These are phyloP conservation scores for Musa itinerans DNA, from an alignment of 176 grass and related monocot species.

Conservation along the genomic window DNA sequence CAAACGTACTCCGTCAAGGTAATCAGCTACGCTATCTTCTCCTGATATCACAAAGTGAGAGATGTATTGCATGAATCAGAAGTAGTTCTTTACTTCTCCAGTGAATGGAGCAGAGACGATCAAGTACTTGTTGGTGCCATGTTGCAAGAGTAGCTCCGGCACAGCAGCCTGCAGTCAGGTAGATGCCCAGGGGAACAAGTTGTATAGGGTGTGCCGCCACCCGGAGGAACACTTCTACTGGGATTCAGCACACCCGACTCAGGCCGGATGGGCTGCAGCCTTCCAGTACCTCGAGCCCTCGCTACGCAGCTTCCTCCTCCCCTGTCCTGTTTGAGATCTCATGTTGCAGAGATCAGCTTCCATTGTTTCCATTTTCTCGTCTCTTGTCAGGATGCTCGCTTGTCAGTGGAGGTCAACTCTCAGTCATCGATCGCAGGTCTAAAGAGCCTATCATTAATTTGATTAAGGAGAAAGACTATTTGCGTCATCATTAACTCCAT, in stretches of 20 bases:
- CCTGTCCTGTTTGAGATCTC: too few species aligned
- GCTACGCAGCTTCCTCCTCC: background rate
- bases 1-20: background rate
- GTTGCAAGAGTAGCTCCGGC: slow-evolving; percentile 26
- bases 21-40: background rate
- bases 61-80: background rate
- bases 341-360: too few species aligned
- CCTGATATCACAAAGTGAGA: background rate
- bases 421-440: too few species aligned
- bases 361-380: too few species aligned
- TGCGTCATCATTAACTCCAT: too few species aligned
- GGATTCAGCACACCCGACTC: slow-evolving; percentile 26
- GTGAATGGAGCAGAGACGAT: slow-evolving; percentile 8
- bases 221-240: slow-evolving; percentile 30
- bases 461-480: too few species aligned
- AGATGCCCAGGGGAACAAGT: background rate
- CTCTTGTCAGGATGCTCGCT: too few species aligned
- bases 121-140: slow-evolving; percentile 24
- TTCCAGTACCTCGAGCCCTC: slow-evolving; percentile 21
- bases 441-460: too few species aligned
- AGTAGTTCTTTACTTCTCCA: background rate
- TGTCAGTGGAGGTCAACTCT: too few species aligned
- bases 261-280: slow-evolving; percentile 27
- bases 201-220: slow-evolving; percentile 8
- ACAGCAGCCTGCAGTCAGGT: slow-evolving; percentile 22